Evolutionary conservation across 805 yeast species (phyloP).

Genomic region (Yamadazyma paraphyllophila): DNA sequence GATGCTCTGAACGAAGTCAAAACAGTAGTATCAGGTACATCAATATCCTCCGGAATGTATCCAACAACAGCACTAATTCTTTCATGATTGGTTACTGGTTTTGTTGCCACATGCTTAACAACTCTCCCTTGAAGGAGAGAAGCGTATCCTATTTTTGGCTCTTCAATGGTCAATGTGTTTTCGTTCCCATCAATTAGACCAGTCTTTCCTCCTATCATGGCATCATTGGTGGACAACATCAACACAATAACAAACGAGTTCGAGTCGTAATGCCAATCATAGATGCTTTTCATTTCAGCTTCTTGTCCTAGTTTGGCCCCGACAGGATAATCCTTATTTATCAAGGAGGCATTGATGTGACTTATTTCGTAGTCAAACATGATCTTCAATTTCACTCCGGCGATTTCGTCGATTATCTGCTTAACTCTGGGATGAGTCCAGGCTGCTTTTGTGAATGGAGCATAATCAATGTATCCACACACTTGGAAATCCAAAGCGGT

Average conservation of each 20-base stretch:
- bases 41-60: slow-evolving; percentile 40
- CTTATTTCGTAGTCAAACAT: slow-evolving; percentile 28
- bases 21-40: slow-evolving; percentile 37
- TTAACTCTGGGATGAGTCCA: slow-evolving; percentile 29
- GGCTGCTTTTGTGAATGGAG: slow-evolving; percentile 26
- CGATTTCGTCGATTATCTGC: slow-evolving; percentile 23
- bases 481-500: slow-evolving; percentile 29
- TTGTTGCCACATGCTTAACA: slow-evolving; percentile 21
- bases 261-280: slow-evolving; percentile 19
- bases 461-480: slow-evolving; percentile 22
- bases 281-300: slow-evolving; percentile 9
- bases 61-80: slow-evolving; percentile 45
- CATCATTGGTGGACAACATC: slow-evolving; percentile 16
- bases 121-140: slow-evolving; percentile 23
- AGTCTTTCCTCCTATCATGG: slow-evolving; percentile 17
- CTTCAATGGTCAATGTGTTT: slow-evolving; percentile 15
- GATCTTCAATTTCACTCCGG: slow-evolving; percentile 26
- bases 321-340: slow-evolving; percentile 13
- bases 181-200: slow-evolving; percentile 17
- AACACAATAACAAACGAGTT: slow-evolving; percentile 16
- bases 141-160: slow-evolving; percentile 22
- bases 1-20: slow-evolving; percentile 42
- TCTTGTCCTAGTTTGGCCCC: slow-evolving; percentile 9
- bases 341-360: slow-evolving; percentile 24
- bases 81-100: slow-evolving; percentile 30